phyloP scores from a whole-genome alignment of 495 filamentous ascomycete genomes.

The Trichoderma virens region DNA sequence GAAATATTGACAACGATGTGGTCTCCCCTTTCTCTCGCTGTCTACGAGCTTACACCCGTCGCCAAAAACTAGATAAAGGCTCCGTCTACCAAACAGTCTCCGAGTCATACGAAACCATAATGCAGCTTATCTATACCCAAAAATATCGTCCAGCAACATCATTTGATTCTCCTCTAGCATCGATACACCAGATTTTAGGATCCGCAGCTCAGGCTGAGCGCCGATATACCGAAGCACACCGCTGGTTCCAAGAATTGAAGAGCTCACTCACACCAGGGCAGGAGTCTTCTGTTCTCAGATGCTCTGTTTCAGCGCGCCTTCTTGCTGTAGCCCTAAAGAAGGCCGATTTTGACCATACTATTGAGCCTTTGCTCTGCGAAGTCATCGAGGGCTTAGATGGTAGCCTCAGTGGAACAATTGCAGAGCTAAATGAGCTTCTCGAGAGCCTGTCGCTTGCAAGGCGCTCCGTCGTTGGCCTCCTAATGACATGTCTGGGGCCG shows the following conservation, averaged over 20 bases:
- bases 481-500: constrained; percentile 20
- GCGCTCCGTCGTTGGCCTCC: constrained; percentile 48
- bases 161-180: constrained; percentile 26
- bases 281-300: constrained; percentile 37
- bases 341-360: constrained; percentile 20
- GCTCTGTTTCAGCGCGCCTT: constrained; percentile 35
- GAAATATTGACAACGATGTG: constrained; percentile 61
- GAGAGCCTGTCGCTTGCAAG: constrained; percentile 55
- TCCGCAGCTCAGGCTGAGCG: constrained; percentile 37
- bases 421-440: constrained; percentile 64
- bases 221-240: constrained; percentile 36
- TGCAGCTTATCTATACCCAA: constrained; percentile 22
- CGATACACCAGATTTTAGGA: constrained; percentile 33
- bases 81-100: constrained; percentile 31
- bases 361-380: constrained; percentile 33
- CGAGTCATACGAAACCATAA: constrained; percentile 17
- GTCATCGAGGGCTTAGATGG: constrained; percentile 47
- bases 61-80: constrained; percentile 35
- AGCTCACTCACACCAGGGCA: constrained; percentile 22
- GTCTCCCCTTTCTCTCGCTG: constrained; percentile 61
- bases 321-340: constrained; percentile 34
- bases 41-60: constrained; percentile 52
- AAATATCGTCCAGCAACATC: constrained; percentile 17
- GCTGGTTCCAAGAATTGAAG: constrained; percentile 38
- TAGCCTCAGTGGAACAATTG: constrained; percentile 53